Evolutionary conservation across 768 basidiomycete genomes (phyloP).

Genomic region (Coprinellus micaceus): DNA sequence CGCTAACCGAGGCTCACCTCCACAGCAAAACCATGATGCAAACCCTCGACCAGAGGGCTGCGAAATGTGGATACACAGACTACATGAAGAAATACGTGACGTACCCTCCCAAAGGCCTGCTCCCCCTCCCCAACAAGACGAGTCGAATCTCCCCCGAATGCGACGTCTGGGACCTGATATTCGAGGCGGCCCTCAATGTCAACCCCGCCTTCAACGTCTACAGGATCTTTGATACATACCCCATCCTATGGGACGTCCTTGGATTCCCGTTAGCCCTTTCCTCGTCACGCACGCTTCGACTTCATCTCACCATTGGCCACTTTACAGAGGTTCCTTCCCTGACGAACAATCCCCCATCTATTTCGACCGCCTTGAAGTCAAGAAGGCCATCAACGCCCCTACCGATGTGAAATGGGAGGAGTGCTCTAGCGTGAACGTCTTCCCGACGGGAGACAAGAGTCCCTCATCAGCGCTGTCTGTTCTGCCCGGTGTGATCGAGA

Average conservation of each 20-base stretch:
- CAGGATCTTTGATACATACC: constrained; percentile 73
- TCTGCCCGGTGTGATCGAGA: constrained; percentile 73
- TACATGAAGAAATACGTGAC: constrained; percentile 62
- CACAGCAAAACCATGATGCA: constrained; percentile 60
- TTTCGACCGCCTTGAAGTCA: constrained; percentile 67
- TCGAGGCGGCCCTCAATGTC: constrained; percentile 53
- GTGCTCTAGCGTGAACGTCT: constrained; percentile 59
- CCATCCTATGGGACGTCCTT: constrained; percentile 74
- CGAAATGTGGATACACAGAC: constrained; percentile 56
- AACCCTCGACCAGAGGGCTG: constrained; percentile 50
- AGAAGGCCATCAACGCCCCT: constrained; percentile 70
- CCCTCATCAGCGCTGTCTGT: constrained; percentile 61
- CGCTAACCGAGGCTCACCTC: constrained; percentile 1
- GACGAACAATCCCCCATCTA: constrained; percentile 62
- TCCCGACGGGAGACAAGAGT: constrained; percentile 58
- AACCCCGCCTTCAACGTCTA: constrained; percentile 81
- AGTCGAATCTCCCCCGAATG: constrained; percentile 47
- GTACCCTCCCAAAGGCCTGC: constrained; percentile 61
- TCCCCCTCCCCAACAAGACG: constrained; percentile 66
- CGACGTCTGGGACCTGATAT: constrained; percentile 65
- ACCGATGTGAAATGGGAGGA: constrained; percentile 55
- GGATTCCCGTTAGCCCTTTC: constrained; percentile 61
- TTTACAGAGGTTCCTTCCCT: constrained; percentile 48
- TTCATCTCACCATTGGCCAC: not conserved
- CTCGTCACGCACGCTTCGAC: not conserved